Conservation (phyloP, 805 yeast species). For the Myxozyma nipponensis region DNA sequence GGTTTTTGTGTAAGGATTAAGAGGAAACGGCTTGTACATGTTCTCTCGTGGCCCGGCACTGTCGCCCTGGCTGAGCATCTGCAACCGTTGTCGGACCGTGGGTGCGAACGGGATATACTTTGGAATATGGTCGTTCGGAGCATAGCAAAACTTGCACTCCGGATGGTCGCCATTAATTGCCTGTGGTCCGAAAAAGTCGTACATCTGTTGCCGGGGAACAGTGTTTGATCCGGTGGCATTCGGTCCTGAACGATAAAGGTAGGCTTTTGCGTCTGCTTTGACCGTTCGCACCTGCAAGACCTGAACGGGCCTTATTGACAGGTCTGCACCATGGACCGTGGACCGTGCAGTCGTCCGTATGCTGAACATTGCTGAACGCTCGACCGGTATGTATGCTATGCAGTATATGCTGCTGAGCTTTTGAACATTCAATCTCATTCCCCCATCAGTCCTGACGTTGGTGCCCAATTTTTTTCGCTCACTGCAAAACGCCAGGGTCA, state of each 20-base stretch:
- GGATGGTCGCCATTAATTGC: constrained; percentile 27
- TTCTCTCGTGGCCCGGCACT: constrained; percentile 2
- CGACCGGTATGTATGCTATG: too few species aligned
- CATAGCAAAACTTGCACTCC: constrained; percentile 15
- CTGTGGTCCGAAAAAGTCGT: constrained; percentile 26
- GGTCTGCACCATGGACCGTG: neutral
- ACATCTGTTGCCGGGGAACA: constrained; percentile 20
- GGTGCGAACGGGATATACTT: constrained; percentile 18
- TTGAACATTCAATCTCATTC: too few species aligned
- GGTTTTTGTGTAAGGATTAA: constrained; percentile 65
- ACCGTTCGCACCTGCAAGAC: neutral
- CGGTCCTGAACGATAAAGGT: neutral
- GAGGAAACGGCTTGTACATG: constrained; percentile 69
- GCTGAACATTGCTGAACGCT: neutral
- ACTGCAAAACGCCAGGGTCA: too few species aligned
- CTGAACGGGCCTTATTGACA: neutral
- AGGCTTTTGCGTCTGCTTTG: constrained; percentile 9
- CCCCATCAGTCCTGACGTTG: too few species aligned
- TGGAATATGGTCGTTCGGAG: constrained; percentile 27
- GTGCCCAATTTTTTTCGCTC: too few species aligned
- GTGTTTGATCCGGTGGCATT: constrained; percentile 3
- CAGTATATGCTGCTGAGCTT: too few species aligned
- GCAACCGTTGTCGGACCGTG: constrained; percentile 3
- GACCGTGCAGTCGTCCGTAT: neutral
- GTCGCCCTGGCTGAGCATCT: neutral